Evolutionary conservation across 345 rosid species (phyloP), one percentile per base, ranked within the genome.

Genomic region (Murraya paniculata): DNA sequence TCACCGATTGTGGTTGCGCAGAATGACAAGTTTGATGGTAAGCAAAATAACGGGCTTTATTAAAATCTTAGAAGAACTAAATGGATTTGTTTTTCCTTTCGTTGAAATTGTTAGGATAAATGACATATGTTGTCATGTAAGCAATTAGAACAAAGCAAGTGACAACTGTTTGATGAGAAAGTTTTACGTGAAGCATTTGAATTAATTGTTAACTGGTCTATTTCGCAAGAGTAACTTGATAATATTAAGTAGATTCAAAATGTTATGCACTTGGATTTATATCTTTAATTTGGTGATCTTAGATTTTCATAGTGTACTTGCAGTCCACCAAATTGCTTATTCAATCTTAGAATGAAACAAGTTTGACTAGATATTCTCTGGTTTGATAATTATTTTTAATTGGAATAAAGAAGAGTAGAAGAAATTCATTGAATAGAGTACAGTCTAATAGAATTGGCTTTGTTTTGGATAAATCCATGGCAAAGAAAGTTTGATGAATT

Each of bases 11-110:
- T 95, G 53, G 94, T 83, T 78, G 94, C 94, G 3, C 97, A 95
- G 81, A 95, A 95, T 86, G 98, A 95, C 64, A 95, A 95, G 79
- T 93, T 95, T 82, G 90, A 92, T 81, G 98, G 99, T 93, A 82
- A 88, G 90, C 78, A 36, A 35, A 22, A 22, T 53, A 10, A n/a
- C 27, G 28, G 21, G 9, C 6, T 61, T 61, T 64, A 25, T 61
- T 64, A 25, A 21, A 14, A 30, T 39, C 21, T 38, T 36, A 30
- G 16, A 35, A 64, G 48, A 55, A 71, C 65, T 28, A 14, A 41
- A 30, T 27, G 64, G 45, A 58, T 16, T 19, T 2, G 4, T 78
- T 68, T 74, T 38, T 64, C 64, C 56, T 25, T 64, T 19, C 58
- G n/a, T 27, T 50, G 6, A 31, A 56, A n/a, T 41, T 65, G 16